phyloP scores from a whole-genome alignment of 139 green algal species.

The Coelastrella sp. region DNA sequence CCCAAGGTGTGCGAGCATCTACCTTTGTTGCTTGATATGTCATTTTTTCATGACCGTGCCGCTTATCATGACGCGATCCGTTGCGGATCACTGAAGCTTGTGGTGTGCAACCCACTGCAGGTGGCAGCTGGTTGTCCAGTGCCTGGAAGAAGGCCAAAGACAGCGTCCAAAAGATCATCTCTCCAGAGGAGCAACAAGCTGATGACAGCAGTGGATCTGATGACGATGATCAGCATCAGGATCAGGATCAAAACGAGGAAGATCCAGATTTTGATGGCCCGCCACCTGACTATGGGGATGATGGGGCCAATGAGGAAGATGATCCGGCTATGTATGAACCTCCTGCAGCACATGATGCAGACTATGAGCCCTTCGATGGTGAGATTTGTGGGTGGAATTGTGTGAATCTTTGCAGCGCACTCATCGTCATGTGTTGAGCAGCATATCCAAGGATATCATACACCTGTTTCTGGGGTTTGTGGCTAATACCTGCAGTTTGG shows the following conservation, averaged over 20 bases:
- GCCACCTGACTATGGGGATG: neutral
- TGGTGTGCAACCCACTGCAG: too few species aligned
- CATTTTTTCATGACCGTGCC: too few species aligned
- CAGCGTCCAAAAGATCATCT: constrained; percentile 19
- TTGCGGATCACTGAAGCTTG: too few species aligned
- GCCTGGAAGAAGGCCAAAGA: constrained; percentile 13
- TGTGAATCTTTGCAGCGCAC: neutral
- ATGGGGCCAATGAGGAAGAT: neutral
- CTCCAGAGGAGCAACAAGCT: neutral
- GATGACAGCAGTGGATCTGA: too few species aligned
- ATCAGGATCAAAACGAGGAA: neutral
- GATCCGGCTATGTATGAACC: neutral
- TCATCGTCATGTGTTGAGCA: neutral
- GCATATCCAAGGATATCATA: too few species aligned
- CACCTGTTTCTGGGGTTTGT: too few species aligned
- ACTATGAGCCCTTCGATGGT: constrained; percentile 40
- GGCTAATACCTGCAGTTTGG: too few species aligned
- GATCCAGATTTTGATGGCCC: neutral
- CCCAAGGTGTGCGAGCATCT: too few species aligned
- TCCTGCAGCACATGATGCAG: neutral
- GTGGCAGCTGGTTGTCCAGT: neutral
- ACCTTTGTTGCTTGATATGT: too few species aligned
- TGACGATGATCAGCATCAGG: neutral
- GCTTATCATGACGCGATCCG: too few species aligned
- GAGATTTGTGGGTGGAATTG: too few species aligned